Conservation (phyloP, 2,329 filamentous ascomycete genomes). For the Aspergillus amoenus region DNA sequence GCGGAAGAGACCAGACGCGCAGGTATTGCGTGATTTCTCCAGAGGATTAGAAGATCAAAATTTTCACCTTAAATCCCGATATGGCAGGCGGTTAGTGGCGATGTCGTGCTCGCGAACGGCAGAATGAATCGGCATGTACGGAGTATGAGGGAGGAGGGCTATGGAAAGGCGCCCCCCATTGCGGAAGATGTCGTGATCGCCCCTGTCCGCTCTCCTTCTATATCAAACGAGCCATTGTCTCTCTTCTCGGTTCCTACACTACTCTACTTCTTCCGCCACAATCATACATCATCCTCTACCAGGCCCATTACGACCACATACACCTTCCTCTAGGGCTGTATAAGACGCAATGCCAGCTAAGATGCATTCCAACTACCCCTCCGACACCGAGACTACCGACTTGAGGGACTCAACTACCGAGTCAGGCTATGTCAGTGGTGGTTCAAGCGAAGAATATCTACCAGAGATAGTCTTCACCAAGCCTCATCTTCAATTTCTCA, state of each 20-base stretch:
- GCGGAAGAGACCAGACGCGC: conserved; percentile 22
- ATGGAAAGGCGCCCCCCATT: conserved; percentile 23
- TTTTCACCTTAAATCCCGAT: conserved; percentile 24
- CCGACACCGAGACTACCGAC: conserved; percentile 35
- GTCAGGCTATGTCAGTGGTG: conserved; percentile 72
- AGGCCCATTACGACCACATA: not conserved
- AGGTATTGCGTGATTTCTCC: conserved; percentile 43
- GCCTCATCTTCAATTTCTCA: conserved; percentile 85
- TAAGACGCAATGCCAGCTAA: conserved; percentile 39
- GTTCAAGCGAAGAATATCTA: conserved; percentile 61
- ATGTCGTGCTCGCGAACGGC: conserved; percentile 32
- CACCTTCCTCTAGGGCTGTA: conserved; percentile 3
- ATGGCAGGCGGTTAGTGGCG: conserved; percentile 27
- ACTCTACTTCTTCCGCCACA: conserved; percentile 9
- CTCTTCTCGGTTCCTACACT: conserved; percentile 18
- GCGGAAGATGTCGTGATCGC: conserved; percentile 35
- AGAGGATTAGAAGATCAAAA: conserved; percentile 30
- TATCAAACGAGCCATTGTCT: conserved; percentile 26
- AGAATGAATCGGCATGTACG: conserved; percentile 24
- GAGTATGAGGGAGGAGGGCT: conserved; percentile 20
- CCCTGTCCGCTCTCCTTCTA: conserved; percentile 26
- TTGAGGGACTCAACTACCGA: conserved; percentile 76
- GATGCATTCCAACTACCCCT: conserved; percentile 36
- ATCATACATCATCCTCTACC: not conserved
- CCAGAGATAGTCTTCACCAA: conserved; percentile 83